Base-by-base conservation (phyloP, 2,329 filamentous ascomycete species). In the Scedosporium aurantiacum region DNA sequence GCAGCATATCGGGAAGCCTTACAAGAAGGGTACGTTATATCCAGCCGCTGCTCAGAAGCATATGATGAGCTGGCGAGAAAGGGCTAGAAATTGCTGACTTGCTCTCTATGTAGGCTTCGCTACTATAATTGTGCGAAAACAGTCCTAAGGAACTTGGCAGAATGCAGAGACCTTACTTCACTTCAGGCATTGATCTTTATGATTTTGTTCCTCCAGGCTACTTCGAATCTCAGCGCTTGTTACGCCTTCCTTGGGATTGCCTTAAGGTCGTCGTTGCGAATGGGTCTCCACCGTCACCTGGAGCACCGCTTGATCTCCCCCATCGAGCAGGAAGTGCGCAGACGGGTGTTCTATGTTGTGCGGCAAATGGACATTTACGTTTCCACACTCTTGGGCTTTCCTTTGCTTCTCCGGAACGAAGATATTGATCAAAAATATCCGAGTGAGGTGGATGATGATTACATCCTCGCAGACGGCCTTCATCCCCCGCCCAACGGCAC, bases 201-300 rank as follows among this genome's bases (percentile, higher is more conserved):
- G 81, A 88, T 91, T 57, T 76, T 93, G 2, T 94, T 92, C 69
- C 78, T 93, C 1, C 90, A 94, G 68, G 85, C 87, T 2, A 89
- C 90, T 1, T 88, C 89, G 8, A 90, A 90, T 69, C 75, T 93
- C 32, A 89, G 86, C 69, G 88, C 85, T 8, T 93, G 89, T 70
- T 93, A 93, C 71, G 84, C 88, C 0, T 91, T 90, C 66, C 81
- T 93, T 57, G 89, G 89, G 5, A 88, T 93, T 67, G 89, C 88
- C 2, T 76, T 92, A 57, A 83, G 89, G 58, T 87, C 88, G 5
- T 85, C 88, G n/a, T 74, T 93, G 40, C 83, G 89, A 28, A 86
- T 93, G 74, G 90, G 90, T 6, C 76, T 93, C 27, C 90, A 94
- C 70, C 86, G 90, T 60, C 83, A 88, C 63, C 74, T 93, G 5